Evolutionary conservation across 192 early-diverging fungal genomes (phyloP).

Genomic region (Coemansia sp.): DNA sequence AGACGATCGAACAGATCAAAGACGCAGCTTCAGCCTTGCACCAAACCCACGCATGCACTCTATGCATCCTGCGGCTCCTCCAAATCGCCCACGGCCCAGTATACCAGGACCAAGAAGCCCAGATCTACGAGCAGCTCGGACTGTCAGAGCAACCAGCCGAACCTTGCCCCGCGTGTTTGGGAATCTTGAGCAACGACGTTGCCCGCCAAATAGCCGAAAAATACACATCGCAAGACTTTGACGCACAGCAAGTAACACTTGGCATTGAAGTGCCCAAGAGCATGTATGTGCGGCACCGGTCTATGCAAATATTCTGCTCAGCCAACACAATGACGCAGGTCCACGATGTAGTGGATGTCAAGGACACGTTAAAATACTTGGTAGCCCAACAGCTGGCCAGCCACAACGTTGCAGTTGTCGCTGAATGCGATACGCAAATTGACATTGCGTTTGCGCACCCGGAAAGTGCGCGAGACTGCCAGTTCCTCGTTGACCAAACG

Average conservation of each 20-base stretch:
- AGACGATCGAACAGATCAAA: conserved; percentile 1
- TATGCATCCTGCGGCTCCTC: conserved; percentile 33
- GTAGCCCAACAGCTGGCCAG: conserved; percentile 4
- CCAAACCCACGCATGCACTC: conserved; percentile 7
- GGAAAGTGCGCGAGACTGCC: conserved; percentile 25
- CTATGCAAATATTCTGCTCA: conserved; percentile 20
- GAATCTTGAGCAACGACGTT: conserved; percentile 9
- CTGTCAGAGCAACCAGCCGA: not conserved
- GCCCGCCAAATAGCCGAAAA: conserved; percentile 4
- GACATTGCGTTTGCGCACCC: conserved; percentile 30
- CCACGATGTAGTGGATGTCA: conserved; percentile 12
- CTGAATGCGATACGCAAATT: conserved; percentile 29
- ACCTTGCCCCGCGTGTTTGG: conserved; percentile 37
- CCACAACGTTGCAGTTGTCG: not conserved
- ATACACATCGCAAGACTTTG: conserved; percentile 22
- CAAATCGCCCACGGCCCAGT: conserved; percentile 15
- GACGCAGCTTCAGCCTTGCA: conserved; percentile 4
- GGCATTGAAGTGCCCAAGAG: conserved; percentile 42
- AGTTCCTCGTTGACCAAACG: conserved; percentile 21
- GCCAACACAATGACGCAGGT: not conserved
- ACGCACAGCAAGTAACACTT: conserved; percentile 11
- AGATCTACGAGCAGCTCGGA: conserved; percentile 1
- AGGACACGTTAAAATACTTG: conserved; percentile 39
- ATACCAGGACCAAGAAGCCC: conserved; percentile 12
- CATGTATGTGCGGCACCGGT: conserved; percentile 34